Evolutionary conservation across 2,329 filamentous ascomycete species (phyloP).

Genomic region (Talaromyces pinophilus): DNA sequence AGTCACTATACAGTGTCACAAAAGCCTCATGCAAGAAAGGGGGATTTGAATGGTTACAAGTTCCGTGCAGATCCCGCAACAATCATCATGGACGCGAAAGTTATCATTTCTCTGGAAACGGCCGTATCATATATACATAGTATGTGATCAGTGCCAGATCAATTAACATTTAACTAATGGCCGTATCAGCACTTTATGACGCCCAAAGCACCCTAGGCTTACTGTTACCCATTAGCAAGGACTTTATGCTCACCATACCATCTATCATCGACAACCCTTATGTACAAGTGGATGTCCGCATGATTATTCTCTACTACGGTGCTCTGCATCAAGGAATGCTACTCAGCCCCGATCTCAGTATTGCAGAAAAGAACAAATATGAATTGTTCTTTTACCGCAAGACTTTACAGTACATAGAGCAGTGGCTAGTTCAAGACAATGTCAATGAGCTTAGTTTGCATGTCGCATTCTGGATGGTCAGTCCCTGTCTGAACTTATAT

Average conservation of each 20-base stretch:
- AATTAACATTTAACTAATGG: not conserved
- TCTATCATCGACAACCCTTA: constrained; percentile 1
- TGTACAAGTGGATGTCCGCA: not conserved
- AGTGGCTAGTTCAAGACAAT: not conserved
- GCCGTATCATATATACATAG: not conserved
- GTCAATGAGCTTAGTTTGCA: not conserved
- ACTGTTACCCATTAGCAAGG: not conserved
- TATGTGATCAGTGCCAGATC: not conserved
- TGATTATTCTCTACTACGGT: not conserved
- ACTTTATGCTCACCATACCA: constrained; percentile 4
- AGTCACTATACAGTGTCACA: not conserved
- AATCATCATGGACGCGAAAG: not conserved
- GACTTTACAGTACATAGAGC: not conserved
- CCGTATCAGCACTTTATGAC: not conserved
- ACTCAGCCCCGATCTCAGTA: not conserved
- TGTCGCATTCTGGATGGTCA: constrained; percentile 4
- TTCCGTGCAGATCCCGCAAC: not conserved
- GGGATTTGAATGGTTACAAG: not conserved
- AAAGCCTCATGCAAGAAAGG: not conserved
- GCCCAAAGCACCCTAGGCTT: not conserved
- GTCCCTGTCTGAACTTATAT: not conserved
- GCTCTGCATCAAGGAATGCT: constrained; percentile 5
- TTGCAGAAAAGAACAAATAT: not conserved
- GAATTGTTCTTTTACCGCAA: not conserved
- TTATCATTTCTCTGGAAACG: not conserved